A percentile compares a stretch with the other conserved stretches of the same genome.
Conservation (phyloP, 257 asterid genomes). For the Scutellaria baicalensis region DNA sequence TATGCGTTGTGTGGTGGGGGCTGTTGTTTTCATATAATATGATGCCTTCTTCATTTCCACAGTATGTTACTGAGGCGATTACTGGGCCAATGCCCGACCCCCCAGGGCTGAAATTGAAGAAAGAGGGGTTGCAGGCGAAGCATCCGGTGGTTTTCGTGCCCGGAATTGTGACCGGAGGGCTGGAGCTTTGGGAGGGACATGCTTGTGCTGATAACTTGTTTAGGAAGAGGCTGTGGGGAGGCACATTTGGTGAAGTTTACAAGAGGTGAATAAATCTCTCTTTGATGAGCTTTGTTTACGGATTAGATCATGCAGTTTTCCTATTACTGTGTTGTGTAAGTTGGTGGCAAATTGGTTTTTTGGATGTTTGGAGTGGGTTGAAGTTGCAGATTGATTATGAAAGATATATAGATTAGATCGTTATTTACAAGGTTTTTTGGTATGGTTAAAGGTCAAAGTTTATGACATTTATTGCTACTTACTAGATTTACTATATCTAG, state of each 20-base stretch:
- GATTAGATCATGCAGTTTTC: neutral
- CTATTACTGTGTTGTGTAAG: neutral
- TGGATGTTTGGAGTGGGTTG: neutral
- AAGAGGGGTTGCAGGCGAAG: slow-evolving; percentile 67
- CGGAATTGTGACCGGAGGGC: slow-evolving; percentile 85
- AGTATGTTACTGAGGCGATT: slow-evolving; percentile 67
- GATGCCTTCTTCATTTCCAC: slow-evolving; percentile 91
- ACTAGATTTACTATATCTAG: neutral
- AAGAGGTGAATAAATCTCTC: slow-evolving; percentile 42
- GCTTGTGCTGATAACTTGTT: slow-evolving; percentile 86
- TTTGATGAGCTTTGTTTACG: neutral
- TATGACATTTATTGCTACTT: neutral
- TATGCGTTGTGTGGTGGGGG: slow-evolving; percentile 76
- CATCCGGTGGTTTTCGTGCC: slow-evolving; percentile 96
- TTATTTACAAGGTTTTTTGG: neutral
- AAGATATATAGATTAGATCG: neutral
- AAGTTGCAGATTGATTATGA: slow-evolving; percentile 3
- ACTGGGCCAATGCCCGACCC: slow-evolving; percentile 93
- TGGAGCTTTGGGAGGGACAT: slow-evolving; percentile 94
- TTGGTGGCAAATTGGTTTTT: neutral
- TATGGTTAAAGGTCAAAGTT: neutral
- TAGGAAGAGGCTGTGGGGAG: slow-evolving; percentile 96
- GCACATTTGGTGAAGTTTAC: slow-evolving; percentile 88
- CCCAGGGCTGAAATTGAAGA: slow-evolving; percentile 68
- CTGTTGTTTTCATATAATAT: slow-evolving; percentile 58